phyloP scores from a whole-genome alignment of 306 rosid genomes.

The Rosa persica region DNA sequence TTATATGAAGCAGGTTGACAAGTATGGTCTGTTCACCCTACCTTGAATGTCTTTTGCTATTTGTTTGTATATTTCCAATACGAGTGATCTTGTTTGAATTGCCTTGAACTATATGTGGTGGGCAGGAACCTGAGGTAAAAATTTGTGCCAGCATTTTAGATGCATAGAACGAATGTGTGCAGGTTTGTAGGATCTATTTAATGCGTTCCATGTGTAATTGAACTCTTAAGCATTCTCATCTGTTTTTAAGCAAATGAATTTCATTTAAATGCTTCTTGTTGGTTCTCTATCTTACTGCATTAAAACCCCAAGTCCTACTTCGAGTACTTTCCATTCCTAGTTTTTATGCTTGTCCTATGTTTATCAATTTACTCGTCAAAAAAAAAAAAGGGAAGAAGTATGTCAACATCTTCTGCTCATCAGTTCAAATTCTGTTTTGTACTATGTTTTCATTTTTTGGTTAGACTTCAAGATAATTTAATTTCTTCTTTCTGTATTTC shows the following conservation, averaged over 20 bases:
- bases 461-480: too few relatives aligned
- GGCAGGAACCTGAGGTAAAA: constrained; percentile 96
- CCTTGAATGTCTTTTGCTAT: neutral
- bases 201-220: neutral
- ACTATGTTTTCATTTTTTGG: too few relatives aligned
- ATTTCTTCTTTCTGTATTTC: too few relatives aligned
- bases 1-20: too few relatives aligned
- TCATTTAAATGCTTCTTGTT: neutral
- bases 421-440: too few relatives aligned
- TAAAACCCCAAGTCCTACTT: neutral
- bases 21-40: too few relatives aligned
- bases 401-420: too few relatives aligned
- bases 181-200: constrained; percentile 45
- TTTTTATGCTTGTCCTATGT: neutral
- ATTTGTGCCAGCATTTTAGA: constrained; percentile 92
- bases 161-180: constrained; percentile 83
- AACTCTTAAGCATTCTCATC: neutral
- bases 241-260: too few relatives aligned
- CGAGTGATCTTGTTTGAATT: neutral
- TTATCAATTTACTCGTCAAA: neutral
- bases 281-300: neutral
- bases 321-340: too few relatives aligned
- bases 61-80: neutral
- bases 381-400: too few relatives aligned
- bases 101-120: constrained; percentile 15